These are phyloP conservation scores for Cutaneotrichosporon sp. DNA, from an alignment of 1,284 basidiomycete genomes.

Conservation along the genomic window DNA sequence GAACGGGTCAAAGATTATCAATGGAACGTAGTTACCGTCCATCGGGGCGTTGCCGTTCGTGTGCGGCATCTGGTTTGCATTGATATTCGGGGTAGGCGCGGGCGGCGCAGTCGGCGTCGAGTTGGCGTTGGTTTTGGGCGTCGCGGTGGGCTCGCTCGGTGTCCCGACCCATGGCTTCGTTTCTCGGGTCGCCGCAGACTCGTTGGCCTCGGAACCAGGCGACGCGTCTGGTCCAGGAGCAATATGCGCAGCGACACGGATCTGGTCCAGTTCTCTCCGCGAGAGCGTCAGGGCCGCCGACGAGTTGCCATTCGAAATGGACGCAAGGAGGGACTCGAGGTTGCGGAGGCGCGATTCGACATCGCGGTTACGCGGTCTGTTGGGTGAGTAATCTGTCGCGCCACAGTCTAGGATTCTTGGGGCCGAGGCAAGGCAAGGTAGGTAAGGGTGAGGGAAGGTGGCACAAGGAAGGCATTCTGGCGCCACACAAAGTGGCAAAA, in stretches of 20 bases:
- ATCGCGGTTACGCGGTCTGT: conserved; percentile 30
- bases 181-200: neutral
- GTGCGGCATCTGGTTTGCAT: neutral
- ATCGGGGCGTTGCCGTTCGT: neutral
- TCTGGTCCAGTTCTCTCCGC: conserved; percentile 31
- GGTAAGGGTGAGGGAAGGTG: neutral
- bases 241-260: conserved; percentile 33
- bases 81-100: neutral
- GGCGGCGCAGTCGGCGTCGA: conserved; percentile 8
- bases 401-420: neutral
- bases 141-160: conserved; percentile 9
- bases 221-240: conserved; percentile 29
- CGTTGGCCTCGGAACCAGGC: conserved; percentile 19
- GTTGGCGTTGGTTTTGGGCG: conserved; percentile 10
- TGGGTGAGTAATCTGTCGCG: conserved; percentile 8
- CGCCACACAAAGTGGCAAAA: neutral
- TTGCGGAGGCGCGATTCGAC: conserved; percentile 37
- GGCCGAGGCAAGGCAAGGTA: neutral
- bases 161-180: conserved; percentile 5
- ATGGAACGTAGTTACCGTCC: conserved; percentile 21
- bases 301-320: conserved; percentile 28
- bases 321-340: conserved; percentile 35
- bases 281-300: conserved; percentile 29
- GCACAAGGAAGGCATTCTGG: neutral
- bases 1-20: conserved; percentile 23